Percentiles rank a stretch among this genome's conserved stretches.
These are phyloP conservation scores for Globisporangium splendens DNA, from an alignment of 352 stramenopile species.

Conservation along the genomic window DNA sequence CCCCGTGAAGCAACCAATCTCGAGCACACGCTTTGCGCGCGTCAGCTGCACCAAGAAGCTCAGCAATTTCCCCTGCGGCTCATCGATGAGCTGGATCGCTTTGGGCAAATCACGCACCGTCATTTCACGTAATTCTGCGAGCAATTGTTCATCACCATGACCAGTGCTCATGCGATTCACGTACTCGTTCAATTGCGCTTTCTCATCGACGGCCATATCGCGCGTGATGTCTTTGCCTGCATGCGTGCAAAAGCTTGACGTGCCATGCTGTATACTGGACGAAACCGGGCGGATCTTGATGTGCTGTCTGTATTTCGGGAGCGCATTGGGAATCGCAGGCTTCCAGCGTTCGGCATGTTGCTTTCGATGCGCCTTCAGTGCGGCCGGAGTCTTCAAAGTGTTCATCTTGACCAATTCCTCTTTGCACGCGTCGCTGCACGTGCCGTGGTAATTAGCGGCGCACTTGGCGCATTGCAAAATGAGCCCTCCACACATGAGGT, in stretches of 20 bases:
- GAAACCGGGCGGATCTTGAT: slow-evolving; percentile 8
- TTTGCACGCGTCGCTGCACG: slow-evolving; percentile 41
- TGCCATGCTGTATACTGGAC: background rate
- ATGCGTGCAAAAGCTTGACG: background rate
- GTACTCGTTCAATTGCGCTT: slow-evolving; percentile 18
- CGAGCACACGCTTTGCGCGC: slow-evolving; percentile 71
- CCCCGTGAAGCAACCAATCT: slow-evolving; percentile 93
- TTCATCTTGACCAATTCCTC: slow-evolving; percentile 56
- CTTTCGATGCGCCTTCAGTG: slow-evolving; percentile 60
- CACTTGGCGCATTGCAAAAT: slow-evolving; percentile 54
- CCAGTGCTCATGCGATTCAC: slow-evolving; percentile 13
- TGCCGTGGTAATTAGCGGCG: slow-evolving; percentile 18
- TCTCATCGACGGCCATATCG: background rate
- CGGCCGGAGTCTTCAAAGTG: slow-evolving; percentile 30
- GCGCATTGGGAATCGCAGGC: slow-evolving; percentile 47
- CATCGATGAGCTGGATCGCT: slow-evolving; percentile 54
- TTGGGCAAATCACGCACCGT: slow-evolving; percentile 42
- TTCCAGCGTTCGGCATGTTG: slow-evolving; percentile 49
- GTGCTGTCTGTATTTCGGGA: background rate
- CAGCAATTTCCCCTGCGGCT: slow-evolving; percentile 56
- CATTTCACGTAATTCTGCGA: slow-evolving; percentile 35
- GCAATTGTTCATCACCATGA: slow-evolving; percentile 22
- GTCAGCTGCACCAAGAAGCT: slow-evolving; percentile 78
- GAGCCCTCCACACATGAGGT: slow-evolving; percentile 45
- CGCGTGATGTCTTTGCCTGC: background rate